Evolutionary conservation across 768 basidiomycete genomes (phyloP), one percentile per base, ranked within the genome.

Genomic region (Mycena indigotica): DNA sequence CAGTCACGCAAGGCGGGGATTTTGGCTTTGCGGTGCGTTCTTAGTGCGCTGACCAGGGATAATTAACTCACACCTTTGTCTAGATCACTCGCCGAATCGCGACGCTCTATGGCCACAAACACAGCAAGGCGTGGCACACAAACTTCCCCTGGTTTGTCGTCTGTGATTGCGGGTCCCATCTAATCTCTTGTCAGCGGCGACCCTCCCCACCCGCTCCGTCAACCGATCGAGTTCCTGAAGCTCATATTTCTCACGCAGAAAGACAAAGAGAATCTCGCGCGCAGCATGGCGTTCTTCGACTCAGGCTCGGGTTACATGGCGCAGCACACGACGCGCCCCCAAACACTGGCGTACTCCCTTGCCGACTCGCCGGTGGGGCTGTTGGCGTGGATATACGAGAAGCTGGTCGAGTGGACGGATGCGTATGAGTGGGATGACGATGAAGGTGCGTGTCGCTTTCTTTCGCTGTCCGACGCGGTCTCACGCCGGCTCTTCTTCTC

Each of bases 311-410:
- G 79, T 5, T 83, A 83, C 62, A 69, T 66, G 45, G 12, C 50
- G 12, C 60, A 72, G 48, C 82, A 82, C 57, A 66, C 75, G 0
- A 83, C 81, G 0, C 73, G 77, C 55, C 82, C 82, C 0, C 82
- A 83, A 61, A 83, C 82, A 0, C 63, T 83, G 3, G 84, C 81
- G 0, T 86, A 86, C 61, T 60, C 72, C 12, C 69, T 87, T 3
- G 71, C 80, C 1, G 85, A 87, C 60, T 85, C 84, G 6, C 86
- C 85, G 8, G 76, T 75, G 5, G 85, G 82, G 1, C 59, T 83
- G 21, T 72, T 83, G 12, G 79, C 74, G 2, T 83, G 81, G 81
- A 79, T 84, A 19, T 83, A 81, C 53, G 81, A 83, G 61, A 81
- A 83, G 50, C 60, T 82, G 15, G 71, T 77, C 24, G 65, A 68